Evolutionary conservation across 2,329 filamentous ascomycete genomes (phyloP).

Genomic region (Aspergillus sp.): DNA sequence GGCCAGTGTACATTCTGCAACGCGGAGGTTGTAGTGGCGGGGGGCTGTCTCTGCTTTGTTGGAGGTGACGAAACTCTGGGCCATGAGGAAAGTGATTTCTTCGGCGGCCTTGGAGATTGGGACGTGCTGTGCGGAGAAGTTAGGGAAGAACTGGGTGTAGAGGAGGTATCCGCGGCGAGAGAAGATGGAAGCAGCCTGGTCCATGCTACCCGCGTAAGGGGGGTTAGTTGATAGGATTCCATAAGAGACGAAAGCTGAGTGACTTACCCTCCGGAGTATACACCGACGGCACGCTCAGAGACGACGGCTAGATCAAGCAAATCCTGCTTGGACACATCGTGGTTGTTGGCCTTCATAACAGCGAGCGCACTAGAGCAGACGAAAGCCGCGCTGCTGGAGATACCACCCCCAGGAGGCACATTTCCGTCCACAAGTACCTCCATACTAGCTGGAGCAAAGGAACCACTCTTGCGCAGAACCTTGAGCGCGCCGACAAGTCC

Average conservation of each 20-base stretch:
- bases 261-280: conserved; percentile 87
- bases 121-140: conserved; percentile 72
- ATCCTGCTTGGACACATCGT: conserved; percentile 84
- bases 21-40: conserved; percentile 92
- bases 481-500: conserved; percentile 80
- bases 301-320: conserved; percentile 91
- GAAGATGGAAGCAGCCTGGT: conserved; percentile 94
- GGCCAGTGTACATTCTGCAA: conserved; percentile 91
- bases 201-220: conserved; percentile 65
- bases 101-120: conserved; percentile 78
- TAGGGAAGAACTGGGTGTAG: conserved; percentile 85
- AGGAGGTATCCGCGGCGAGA: conserved; percentile 81
- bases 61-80: conserved; percentile 88
- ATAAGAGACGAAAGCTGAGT: not conserved
- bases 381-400: conserved; percentile 92
- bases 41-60: conserved; percentile 95
- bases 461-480: conserved; percentile 64
- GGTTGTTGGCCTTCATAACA: conserved; percentile 81
- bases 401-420: conserved; percentile 85
- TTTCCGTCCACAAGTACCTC: conserved; percentile 87
- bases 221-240: conserved; percentile 6
- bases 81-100: conserved; percentile 87
- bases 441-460: conserved; percentile 72
- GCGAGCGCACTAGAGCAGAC: conserved; percentile 87
- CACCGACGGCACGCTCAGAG: conserved; percentile 88